These are phyloP conservation scores for Marchantia polymorpha DNA, from an alignment of 225 moss, liverwort and hornwort species.

Conservation along the genomic window DNA sequence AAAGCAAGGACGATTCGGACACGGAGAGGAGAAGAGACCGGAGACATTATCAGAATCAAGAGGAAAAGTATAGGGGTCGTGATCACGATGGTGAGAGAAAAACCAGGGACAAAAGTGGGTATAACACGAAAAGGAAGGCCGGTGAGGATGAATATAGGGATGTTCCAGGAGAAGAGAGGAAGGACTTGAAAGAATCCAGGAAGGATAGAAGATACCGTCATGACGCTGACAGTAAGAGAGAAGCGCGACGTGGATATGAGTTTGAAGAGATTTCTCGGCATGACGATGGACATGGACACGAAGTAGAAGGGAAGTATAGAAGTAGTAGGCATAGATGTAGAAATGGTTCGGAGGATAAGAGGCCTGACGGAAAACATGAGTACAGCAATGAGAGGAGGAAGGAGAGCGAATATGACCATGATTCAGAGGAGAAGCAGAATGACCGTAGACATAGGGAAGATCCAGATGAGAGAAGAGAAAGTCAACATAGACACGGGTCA, in stretches of 20 bases:
- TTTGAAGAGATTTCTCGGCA: slow-evolving; percentile 10
- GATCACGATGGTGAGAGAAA: slow-evolving; percentile 1
- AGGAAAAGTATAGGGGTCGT: slow-evolving; percentile 19
- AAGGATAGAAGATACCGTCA: slow-evolving; percentile 3
- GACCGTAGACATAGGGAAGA: slow-evolving; percentile 19
- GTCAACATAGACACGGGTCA: slow-evolving; percentile 19
- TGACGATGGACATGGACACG: slow-evolving; percentile 23
- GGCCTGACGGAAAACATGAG: slow-evolving; percentile 16
- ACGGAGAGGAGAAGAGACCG: slow-evolving; percentile 8
- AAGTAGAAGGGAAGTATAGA: slow-evolving; percentile 14
- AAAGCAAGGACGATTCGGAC: background rate
- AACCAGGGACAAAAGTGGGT: slow-evolving; percentile 1
- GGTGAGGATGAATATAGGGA: slow-evolving; percentile 20
- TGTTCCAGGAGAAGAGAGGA: slow-evolving; percentile 7
- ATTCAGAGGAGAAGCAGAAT: slow-evolving; percentile 20
- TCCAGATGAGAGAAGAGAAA: slow-evolving; percentile 14
- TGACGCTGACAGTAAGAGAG: slow-evolving; percentile 11
- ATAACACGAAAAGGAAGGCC: slow-evolving; percentile 19
- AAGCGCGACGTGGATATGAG: slow-evolving; percentile 19
- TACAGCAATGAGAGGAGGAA: slow-evolving; percentile 17
- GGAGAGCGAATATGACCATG: slow-evolving; percentile 18
- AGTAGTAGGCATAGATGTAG: slow-evolving; percentile 18
- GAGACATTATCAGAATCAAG: slow-evolving; percentile 12
- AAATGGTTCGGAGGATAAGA: slow-evolving; percentile 19
- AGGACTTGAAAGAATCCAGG: background rate